These are phyloP conservation scores for Gossypium anomalum DNA, from an alignment of 345 rosid genomes.

Conservation along the genomic window DNA sequence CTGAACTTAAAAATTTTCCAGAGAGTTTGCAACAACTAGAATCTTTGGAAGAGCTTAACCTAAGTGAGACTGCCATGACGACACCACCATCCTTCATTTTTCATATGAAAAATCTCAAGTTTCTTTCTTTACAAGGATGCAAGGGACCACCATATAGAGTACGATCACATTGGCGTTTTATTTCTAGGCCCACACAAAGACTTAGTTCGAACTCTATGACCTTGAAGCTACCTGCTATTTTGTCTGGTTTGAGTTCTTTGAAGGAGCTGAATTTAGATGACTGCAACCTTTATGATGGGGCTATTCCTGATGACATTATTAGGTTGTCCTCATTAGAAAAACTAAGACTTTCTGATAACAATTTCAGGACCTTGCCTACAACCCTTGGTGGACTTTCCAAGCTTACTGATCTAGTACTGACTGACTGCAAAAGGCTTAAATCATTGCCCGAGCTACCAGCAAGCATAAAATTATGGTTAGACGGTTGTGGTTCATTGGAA, in stretches of 20 bases:
- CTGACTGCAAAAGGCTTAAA: constrained; percentile 26
- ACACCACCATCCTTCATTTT: constrained; percentile 4
- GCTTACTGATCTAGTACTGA: constrained; percentile 13
- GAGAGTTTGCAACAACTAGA: background rate
- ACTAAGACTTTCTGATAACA: constrained; percentile 24
- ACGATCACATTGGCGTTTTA: background rate
- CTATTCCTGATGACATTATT: constrained; percentile 24
- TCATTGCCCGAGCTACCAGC: constrained; percentile 31
- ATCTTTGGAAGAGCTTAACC: background rate
- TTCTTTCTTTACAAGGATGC: constrained; percentile 9
- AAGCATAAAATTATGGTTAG: constrained; percentile 7
- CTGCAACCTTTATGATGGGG: constrained; percentile 21
- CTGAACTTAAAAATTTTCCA: background rate
- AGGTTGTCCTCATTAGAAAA: constrained; percentile 19
- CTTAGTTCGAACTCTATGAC: background rate
- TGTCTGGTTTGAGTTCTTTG: constrained; percentile 24
- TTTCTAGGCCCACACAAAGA: background rate
- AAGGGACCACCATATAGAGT: background rate
- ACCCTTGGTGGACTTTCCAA: constrained; percentile 25
- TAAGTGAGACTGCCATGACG: constrained; percentile 23
- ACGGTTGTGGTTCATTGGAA: constrained; percentile 24
- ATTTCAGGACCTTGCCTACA: constrained; percentile 26
- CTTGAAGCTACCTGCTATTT: constrained; percentile 7
- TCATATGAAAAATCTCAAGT: constrained; percentile 19
- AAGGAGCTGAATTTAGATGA: constrained; percentile 25